Base-by-base conservation (phyloP, 1,284 basidiomycete genomes). In the Trametes polyzona region DNA sequence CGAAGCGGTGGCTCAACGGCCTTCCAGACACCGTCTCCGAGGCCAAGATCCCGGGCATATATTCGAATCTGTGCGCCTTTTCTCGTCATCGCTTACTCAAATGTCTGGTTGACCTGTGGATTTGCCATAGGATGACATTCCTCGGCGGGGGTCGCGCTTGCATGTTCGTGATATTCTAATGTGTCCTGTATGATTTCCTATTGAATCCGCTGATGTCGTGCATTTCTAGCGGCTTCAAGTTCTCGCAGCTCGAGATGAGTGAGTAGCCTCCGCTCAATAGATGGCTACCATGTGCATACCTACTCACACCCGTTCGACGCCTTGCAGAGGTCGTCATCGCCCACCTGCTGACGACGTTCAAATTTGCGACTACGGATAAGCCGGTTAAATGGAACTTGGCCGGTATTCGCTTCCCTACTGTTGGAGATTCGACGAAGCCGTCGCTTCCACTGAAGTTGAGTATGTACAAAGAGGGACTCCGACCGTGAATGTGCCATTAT, bases 171-270 rank as follows among this genome's bases (percentile, higher is more conserved):
- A 12, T 27, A 39, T 33, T 11, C 29, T 35, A 9, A 12, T 11
- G 7, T 24, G n/a, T n/a, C n/a, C n/a, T n/a, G n/a, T n/a, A n/a
- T 16, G 7, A n/a, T 56, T 11, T 16, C 42, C 9, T 50, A 21
- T 19, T 47, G 32, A 7, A 27, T 12, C 27, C 55, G 9, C 7
- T 42, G 29, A 16, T 30, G 12, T 14, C 48, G 29, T n/a, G 1
- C n/a, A 1, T 2, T 8, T 47, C 26, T 44, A 72, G 70, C 29
- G 70, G 70, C 9, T 72, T 69, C 61, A 69, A 67, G 50, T 71
- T 71, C 57, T 66, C 71, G 19, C 65, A 71, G 53, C 55, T 72
- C 23, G 71, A 72, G 52, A 72, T 72, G 69, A 72, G 70, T 71
- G 40, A 29, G 43, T 46, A 12, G 5, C 9, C 37, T 5, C 17